Base-by-base conservation (phyloP, 2,329 filamentous ascomycete genomes). In the Ceratocystis smalleyi region DNA sequence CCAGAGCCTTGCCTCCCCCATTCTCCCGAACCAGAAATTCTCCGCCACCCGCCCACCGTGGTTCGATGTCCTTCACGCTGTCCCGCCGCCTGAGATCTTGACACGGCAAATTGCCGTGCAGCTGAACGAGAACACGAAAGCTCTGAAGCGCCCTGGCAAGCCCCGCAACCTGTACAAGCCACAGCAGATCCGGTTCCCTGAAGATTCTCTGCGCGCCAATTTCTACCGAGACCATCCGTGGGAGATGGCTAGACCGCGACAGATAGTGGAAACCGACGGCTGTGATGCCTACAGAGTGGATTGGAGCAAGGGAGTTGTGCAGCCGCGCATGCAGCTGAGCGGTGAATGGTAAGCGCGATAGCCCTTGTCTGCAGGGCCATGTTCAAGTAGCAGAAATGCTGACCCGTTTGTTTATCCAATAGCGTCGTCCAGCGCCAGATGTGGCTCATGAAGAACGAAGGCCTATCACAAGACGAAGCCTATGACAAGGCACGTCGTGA, bases 151-250 rank as follows among this genome's bases (percentile, higher is more conserved):
- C 12, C 49, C 59, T 19, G 54, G 62, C n/a, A 88, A 86, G 73
- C 80, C 87, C 35, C 90, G 84, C 74, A 83, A 85, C 69, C 77
- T 96, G 70, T 97, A 91, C 78, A 83, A 85, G 70, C 94, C 94
- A 1, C 82, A 91, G 68, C 76, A 78, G 65, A 85, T 99, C 68
- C 77, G 77, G 63, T 96, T 94, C 73, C 83, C 87, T 67, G 94
- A 99, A 74, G 94, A 99, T 75, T 75, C 77, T 67, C 79, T 99
- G 71, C 86, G 94, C 68, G 79, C 76, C 69, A 83, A 85, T 32
- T 99, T 97, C 77, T 99, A 89, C 78, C 84, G 81, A 71, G 92
- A 99, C 74, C 94, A 99, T 73, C 94, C 94, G 4, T 99, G 94
- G 94, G 94, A 99, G 76, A 77, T 99, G 71, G 94, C 94, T 19